These are phyloP conservation scores for Clitoria ternatea DNA, from an alignment of 306 rosid genomes.

Conservation along the genomic window DNA sequence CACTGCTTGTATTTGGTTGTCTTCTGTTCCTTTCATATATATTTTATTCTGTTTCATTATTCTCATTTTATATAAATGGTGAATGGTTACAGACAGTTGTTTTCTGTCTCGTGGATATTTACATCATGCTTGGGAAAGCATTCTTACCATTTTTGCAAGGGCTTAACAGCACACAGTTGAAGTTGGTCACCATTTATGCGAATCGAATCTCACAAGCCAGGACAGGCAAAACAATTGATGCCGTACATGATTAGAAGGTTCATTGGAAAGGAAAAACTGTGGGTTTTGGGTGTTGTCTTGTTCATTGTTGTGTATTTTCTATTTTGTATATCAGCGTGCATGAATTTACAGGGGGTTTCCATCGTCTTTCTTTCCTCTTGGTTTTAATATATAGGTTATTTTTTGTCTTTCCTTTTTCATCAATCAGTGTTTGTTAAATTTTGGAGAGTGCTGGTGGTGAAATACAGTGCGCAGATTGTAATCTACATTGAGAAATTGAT, in stretches of 20 bases:
- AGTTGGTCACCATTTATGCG: conserved; percentile 93
- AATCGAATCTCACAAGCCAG: conserved; percentile 97
- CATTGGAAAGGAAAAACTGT: conserved; percentile 25
- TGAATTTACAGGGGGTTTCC: conserved; percentile 49
- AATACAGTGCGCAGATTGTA: conserved; percentile 51
- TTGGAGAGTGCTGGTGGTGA: conserved; percentile 49
- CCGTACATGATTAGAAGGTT: conserved; percentile 50
- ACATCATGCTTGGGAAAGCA: conserved; percentile 96
- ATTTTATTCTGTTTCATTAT: neutral
- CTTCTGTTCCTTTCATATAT: neutral
- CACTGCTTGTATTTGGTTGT: neutral
- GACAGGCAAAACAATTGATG: conserved; percentile 65
- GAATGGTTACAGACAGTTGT: conserved; percentile 86
- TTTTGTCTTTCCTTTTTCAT: conserved; percentile 20
- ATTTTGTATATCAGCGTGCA: conserved; percentile 86
- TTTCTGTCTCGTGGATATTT: conserved; percentile 95
- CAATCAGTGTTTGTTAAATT: conserved; percentile 40
- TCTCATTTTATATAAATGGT: conserved; percentile 27
- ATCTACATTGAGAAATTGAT: conserved; percentile 41
- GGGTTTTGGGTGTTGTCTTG: conserved; percentile 36
- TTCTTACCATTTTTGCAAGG: conserved; percentile 94
- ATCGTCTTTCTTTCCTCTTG: conserved; percentile 8
- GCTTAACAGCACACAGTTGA: conserved; percentile 88
- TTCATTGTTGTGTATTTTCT: conserved; percentile 70
- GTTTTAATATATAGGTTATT: conserved; percentile 22